Conservation (phyloP, 208 protist genomes). For the Crithidia bombi region DNA sequence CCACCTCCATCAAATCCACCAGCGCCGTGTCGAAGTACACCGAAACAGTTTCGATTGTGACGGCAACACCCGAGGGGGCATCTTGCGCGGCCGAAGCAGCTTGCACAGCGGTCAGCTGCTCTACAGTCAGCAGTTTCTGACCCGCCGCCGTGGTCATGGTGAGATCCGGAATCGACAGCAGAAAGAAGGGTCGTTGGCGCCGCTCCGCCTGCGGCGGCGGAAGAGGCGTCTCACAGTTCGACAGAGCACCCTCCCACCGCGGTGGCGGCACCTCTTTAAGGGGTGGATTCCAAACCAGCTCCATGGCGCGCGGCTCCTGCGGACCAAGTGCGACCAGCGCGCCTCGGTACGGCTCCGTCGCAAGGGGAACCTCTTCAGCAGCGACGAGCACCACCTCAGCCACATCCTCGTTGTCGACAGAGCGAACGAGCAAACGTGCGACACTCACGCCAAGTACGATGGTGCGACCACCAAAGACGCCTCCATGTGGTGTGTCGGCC, state of each 20-base stretch:
- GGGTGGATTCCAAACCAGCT: slow-evolving; percentile 17
- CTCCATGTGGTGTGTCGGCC: too few species aligned
- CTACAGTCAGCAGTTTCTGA: slow-evolving; percentile 22
- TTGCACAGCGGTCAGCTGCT: slow-evolving; percentile 27
- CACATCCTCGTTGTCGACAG: slow-evolving; percentile 12
- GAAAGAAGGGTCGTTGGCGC: background rate
- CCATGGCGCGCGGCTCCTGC: slow-evolving; percentile 25
- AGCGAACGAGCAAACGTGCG: slow-evolving; percentile 27
- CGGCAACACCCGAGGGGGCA: background rate
- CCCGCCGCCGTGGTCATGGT: slow-evolving; percentile 35
- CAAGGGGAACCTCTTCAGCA: slow-evolving; percentile 18
- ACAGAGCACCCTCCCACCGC: background rate
- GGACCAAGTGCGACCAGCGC: slow-evolving; percentile 14
- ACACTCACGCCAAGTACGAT: slow-evolving; percentile 22
- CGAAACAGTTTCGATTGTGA: slow-evolving; percentile 16
- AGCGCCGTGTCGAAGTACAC: slow-evolving; percentile 16
- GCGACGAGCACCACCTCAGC: slow-evolving; percentile 34
- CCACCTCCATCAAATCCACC: slow-evolving; percentile 25
- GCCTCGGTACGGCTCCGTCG: slow-evolving; percentile 20
- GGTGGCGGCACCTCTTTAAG: background rate
- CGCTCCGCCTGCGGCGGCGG: background rate
- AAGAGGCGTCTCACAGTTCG: background rate
- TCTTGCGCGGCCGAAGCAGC: background rate
- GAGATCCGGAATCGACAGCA: slow-evolving; percentile 29
- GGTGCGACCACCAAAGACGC: slow-evolving; percentile 12